A percentile compares a stretch with the other conserved stretches of the same genome.
Conservation (phyloP, 257 asterid species). For the Solanum infundibuliforme region DNA sequence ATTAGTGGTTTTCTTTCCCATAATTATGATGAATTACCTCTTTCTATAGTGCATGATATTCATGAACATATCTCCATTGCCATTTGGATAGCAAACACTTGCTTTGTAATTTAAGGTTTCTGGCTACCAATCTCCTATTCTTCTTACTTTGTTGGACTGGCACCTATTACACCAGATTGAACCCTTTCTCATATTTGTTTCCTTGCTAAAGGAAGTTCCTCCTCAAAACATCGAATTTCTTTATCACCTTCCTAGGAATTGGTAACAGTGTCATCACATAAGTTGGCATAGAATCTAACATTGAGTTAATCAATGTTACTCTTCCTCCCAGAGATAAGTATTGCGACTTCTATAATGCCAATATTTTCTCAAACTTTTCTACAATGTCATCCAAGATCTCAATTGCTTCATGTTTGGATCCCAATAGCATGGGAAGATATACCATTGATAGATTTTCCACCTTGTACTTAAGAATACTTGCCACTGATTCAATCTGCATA, state of each 20-base stretch:
- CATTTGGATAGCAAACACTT: neutral
- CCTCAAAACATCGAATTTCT: neutral
- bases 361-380: neutral
- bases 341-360: neutral
- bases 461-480: neutral
- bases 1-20: neutral
- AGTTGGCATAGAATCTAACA: neutral
- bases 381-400: neutral
- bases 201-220: neutral
- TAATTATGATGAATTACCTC: neutral
- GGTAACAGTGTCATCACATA: neutral
- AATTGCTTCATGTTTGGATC: neutral
- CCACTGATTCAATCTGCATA: neutral
- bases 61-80: neutral
- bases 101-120: neutral
- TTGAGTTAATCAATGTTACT: neutral
- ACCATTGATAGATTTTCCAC: neutral
- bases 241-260: neutral
- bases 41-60: neutral
- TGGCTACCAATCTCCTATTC: neutral
- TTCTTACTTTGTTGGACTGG: neutral
- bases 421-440: neutral
- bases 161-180: neutral
- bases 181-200: neutral
- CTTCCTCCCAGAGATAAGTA: neutral